Evolutionary conservation across 2,329 filamentous ascomycete genomes (phyloP).

Genomic region (Exophiala oligosperma): DNA sequence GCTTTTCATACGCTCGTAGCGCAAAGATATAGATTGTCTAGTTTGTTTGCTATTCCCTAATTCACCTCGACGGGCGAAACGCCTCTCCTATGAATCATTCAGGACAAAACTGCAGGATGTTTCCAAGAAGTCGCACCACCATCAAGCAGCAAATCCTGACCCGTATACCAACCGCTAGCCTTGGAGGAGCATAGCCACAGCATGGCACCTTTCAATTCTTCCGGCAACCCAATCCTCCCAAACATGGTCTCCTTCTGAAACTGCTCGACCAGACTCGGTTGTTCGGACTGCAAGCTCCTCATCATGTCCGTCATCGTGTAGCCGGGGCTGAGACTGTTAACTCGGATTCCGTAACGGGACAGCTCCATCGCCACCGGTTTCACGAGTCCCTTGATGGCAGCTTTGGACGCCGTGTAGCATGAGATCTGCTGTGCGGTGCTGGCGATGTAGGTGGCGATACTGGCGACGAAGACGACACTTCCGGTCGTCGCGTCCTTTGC

Average conservation of each 20-base stretch:
- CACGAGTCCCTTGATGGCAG: constrained; percentile 72
- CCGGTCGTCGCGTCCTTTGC: constrained; percentile 16
- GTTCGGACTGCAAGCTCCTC: constrained; percentile 19
- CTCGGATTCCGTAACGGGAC: constrained; percentile 32
- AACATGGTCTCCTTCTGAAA: constrained; percentile 30
- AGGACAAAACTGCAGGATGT: constrained; percentile 25
- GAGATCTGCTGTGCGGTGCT: constrained; percentile 34
- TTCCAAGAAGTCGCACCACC: constrained; percentile 31
- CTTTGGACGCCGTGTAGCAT: constrained; percentile 70
- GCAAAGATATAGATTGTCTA: no score
- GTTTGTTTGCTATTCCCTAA: no score
- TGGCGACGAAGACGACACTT: constrained; percentile 37
- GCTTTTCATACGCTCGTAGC: no score
- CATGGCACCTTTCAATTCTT: constrained; percentile 27
- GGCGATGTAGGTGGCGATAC: constrained; percentile 36
- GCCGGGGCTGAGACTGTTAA: constrained; percentile 35
- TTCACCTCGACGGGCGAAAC: no score
- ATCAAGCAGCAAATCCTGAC: constrained; percentile 29
- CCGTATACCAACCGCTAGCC: constrained; percentile 27
- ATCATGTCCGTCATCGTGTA: constrained; percentile 34
- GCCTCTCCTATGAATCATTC: background rate
- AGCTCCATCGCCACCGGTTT: constrained; percentile 61
- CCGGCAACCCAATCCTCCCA: constrained; percentile 27
- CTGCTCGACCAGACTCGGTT: constrained; percentile 26
- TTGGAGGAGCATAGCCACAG: constrained; percentile 24